Base-by-base conservation (phyloP, 106 monocot species). In the Dactylorhiza incarnata region DNA sequence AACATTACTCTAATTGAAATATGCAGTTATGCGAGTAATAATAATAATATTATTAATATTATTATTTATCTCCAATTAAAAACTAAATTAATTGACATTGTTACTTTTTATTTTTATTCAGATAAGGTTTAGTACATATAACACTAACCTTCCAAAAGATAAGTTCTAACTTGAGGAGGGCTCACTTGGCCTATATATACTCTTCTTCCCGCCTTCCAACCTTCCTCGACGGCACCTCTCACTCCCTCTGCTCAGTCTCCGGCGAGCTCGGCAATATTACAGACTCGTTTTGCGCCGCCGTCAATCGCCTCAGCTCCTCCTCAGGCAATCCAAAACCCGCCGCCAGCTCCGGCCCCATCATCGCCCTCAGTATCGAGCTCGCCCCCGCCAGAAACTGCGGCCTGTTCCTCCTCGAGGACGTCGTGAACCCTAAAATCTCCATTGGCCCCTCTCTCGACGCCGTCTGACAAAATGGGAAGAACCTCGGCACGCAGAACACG, bases 361-460 rank as follows among this genome's bases (percentile, higher is more conserved):
- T 84, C 12, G 45, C 59, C 48, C 71, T 67, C 43, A 96, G 67
- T 15, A 96, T 22, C 51, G 93, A 96, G n/a, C 77, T 83, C 19
- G 54, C 74, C 8, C 96, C 96, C 8, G 62, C 84, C 71, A 93
- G 72, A 76, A 96, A 93, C 85, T 91, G 96, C 12, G 93, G 96
- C 16, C 74, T 78, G 84, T 91, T 96, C 14, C 61, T 63, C 74
- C 75, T 78, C 22, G 89, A 80, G 45, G 96, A 93, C 3, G 93
- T 91, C 13, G 96, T 87, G 77, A 93, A 96, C 13, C 96, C 96
- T 75, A 96, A 91, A 63, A 96, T 87, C 82, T 84, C 91, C 49
- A 96, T 49, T 17, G 87, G 82, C 5, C 89, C 93, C n/a, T 81
- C 73, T 15, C 77, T 75, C 8, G 90, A 79, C 0, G 96, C 93